phyloP scores from a whole-genome alignment of 805 yeast genomes.

The Ogataea henricii region DNA sequence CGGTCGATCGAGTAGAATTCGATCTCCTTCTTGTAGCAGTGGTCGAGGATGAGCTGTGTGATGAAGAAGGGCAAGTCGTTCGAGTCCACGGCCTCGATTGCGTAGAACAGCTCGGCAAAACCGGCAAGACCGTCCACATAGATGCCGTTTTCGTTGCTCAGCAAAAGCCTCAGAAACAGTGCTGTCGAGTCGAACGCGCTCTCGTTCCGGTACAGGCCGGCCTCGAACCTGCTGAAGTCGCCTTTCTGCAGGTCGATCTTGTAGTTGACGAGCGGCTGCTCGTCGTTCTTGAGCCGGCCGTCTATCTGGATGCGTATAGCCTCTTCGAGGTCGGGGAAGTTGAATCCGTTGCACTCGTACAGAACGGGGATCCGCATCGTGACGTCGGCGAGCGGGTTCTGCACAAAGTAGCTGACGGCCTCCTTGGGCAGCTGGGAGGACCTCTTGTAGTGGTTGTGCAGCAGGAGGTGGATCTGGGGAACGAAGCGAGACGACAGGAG shows the following conservation, averaged over 20 bases:
- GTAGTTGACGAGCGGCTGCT: conserved; percentile 19
- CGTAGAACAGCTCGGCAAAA: conserved; percentile 36
- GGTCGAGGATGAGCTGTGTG: conserved; percentile 41
- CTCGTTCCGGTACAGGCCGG: conserved; percentile 3
- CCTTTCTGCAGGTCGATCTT: conserved; percentile 27
- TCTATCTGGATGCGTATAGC: conserved; percentile 54
- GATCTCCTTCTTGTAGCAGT: conserved; percentile 33
- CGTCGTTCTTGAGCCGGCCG: conserved; percentile 37
- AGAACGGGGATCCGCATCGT: conserved; percentile 46
- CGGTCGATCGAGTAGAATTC: conserved; percentile 23
- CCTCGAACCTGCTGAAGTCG: conserved; percentile 7
- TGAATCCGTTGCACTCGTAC: conserved; percentile 44
- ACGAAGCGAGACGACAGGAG: neutral
- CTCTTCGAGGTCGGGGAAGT: conserved; percentile 66
- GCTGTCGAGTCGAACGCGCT: conserved; percentile 18
- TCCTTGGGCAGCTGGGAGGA: conserved; percentile 16
- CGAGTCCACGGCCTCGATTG: conserved; percentile 39
- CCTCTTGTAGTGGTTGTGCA: conserved; percentile 8
- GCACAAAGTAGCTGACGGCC: conserved; percentile 23
- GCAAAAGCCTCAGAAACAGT: conserved; percentile 21
- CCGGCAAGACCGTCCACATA: conserved; percentile 29
- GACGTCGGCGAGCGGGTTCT: conserved; percentile 44
- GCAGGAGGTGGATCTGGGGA: conserved; percentile 1
- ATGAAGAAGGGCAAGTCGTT: conserved; percentile 55
- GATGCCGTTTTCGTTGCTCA: conserved; percentile 29